A percentile compares a stretch with the other conserved stretches of the same genome.
These are phyloP conservation scores for Fusarium pilosicola DNA, from an alignment of 2,329 filamentous ascomycete species.

Conservation along the genomic window DNA sequence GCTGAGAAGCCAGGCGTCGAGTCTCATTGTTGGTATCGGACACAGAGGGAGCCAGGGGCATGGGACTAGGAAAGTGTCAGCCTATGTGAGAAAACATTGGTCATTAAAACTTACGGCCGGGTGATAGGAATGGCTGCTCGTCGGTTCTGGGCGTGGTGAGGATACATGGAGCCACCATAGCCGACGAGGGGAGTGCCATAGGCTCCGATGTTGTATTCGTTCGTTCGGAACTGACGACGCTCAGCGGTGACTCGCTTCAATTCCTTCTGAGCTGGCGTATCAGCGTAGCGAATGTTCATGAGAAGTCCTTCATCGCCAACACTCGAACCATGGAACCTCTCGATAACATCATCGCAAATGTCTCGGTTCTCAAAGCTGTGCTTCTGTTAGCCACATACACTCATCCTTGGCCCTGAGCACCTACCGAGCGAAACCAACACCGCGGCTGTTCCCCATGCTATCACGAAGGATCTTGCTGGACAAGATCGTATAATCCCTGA, in stretches of 20 bases:
- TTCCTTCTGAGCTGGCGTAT: constrained; percentile 95
- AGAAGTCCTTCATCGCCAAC: constrained; percentile 83
- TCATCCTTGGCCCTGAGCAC: constrained; percentile 38
- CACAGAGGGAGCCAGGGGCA: neutral
- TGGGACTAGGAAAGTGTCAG: constrained; percentile 26
- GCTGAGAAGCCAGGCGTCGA: constrained; percentile 47
- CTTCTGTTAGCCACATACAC: neutral
- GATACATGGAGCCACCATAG: constrained; percentile 55
- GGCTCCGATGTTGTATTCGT: constrained; percentile 86
- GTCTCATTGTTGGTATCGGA: constrained; percentile 30
- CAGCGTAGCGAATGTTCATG: constrained; percentile 94
- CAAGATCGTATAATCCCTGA: constrained; percentile 82
- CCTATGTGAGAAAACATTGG: neutral
- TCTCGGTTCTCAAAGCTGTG: constrained; percentile 87
- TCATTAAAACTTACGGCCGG: constrained; percentile 45
- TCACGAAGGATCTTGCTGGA: constrained; percentile 97
- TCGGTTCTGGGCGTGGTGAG: constrained; percentile 52
- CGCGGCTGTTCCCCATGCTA: constrained; percentile 89
- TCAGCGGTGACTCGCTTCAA: constrained; percentile 96
- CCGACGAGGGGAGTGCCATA: constrained; percentile 72
- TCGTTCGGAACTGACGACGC: constrained; percentile 93
- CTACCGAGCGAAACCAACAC: constrained; percentile 96
- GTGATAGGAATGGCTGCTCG: constrained; percentile 42
- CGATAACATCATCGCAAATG: constrained; percentile 89
- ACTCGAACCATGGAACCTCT: constrained; percentile 82